Base-by-base conservation (phyloP, 2,329 filamentous ascomycete species). In the Aspergillus sp. region DNA sequence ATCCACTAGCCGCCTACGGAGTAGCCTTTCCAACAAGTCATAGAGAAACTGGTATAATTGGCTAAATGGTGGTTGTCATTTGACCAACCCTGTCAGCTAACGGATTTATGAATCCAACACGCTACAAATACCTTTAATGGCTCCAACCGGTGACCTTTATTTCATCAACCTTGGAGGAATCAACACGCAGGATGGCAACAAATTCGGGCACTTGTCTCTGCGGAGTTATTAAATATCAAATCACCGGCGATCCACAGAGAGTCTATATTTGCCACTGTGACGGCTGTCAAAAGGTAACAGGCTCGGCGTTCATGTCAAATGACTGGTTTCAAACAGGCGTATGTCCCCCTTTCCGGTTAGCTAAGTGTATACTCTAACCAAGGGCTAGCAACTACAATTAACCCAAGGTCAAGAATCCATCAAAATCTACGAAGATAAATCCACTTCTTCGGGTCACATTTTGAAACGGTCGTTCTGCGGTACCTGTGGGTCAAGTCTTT, bases 301-400 rank as follows among this genome's bases (percentile, higher is more conserved):
- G 67, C 0, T 69, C 67, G 1, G 56, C 55, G 2, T 69, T 67
- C n/a, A 60, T 64, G 51, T 63, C 67, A 12, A 69, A 69, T 45
- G 63, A 63, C 51, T 55, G 61, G 9, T 64, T 63, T 26, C 51
- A 55, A 26, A 52, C 55, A 36, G 31, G 57, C 2, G 65, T 68
- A 53, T 56, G 64, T n/a, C 3, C 11, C 4, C 18, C 7, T 20
- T 9, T 47, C 11, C 22, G 16, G 20, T 20, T 18, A 22, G 11
- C 29, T n/a, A 24, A 42, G 14, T 11, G 29, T 47, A 22, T 49
- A 10, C 12, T 32, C 56, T 62, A 26, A 59, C 46, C 3, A 9
- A 6, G n/a, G n/a, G 7, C 18, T 49, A 65, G 64, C 51, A 66
- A 52, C 20, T 66, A 18, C 29, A 59, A 22, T 53, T 63, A 11